Evolutionary conservation across 139 green algal species (phyloP).

Genomic region (Ettlia oleoabundans): DNA sequence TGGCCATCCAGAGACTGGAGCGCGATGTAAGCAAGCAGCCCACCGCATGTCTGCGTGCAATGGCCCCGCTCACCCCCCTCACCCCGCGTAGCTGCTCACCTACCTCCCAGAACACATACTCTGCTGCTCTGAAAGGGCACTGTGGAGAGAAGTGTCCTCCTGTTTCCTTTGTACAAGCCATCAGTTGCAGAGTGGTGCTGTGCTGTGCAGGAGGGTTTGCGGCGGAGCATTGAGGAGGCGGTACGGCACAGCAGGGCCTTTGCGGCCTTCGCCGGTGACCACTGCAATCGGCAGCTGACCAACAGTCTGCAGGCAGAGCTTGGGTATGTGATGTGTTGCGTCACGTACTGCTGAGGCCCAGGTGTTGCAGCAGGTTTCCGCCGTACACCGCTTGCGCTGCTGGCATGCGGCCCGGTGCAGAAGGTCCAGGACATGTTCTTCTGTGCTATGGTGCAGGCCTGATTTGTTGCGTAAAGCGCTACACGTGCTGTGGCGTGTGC

Average conservation of each 20-base stretch:
- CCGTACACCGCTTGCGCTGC: neutral
- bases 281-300: neutral
- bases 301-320: neutral
- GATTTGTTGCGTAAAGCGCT: neutral
- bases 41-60: no score
- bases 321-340: neutral
- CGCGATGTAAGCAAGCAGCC: constrained; percentile 5
- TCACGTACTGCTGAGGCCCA: neutral
- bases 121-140: no score
- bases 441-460: no score
- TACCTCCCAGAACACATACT: no score
- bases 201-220: neutral
- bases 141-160: no score
- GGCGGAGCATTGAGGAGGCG: neutral
- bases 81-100: no score
- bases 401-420: no score
- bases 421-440: no score
- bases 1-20: neutral
- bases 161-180: no score
- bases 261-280: neutral
- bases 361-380: neutral
- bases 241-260: neutral
- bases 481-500: constrained; percentile 12
- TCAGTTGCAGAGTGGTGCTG: no score
- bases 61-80: no score